Evolutionary conservation across 2,329 filamentous ascomycete species (phyloP).

Genomic region (Aspergillus novofumigatus): DNA sequence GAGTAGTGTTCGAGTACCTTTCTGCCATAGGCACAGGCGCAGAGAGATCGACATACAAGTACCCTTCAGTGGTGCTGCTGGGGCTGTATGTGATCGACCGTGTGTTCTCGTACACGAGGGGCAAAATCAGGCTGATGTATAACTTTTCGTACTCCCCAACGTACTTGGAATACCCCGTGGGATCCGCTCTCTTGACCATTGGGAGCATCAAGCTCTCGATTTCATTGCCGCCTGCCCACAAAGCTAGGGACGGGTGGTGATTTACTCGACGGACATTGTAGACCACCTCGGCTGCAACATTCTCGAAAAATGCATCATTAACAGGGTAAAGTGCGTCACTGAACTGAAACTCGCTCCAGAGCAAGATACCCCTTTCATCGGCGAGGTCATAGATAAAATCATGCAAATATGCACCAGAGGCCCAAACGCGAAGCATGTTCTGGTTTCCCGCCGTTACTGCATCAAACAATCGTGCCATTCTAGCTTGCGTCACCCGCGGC

Average conservation of each 20-base stretch:
- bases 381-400: conserved; percentile 62
- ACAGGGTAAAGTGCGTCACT: conserved; percentile 58
- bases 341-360: conserved; percentile 63
- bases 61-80: conserved; percentile 58
- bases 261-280: conserved; percentile 61
- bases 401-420: conserved; percentile 56
- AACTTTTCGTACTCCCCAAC: conserved; percentile 55
- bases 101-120: conserved; percentile 55
- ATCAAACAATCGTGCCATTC: conserved; percentile 52
- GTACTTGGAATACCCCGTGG: conserved; percentile 42
- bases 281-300: conserved; percentile 52
- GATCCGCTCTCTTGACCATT: conserved; percentile 41
- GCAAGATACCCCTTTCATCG: conserved; percentile 56
- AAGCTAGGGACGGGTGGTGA: conserved; percentile 54
- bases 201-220: conserved; percentile 54
- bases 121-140: conserved; percentile 53
- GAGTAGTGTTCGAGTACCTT: conserved; percentile 52
- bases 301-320: conserved; percentile 51
- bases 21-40: conserved; percentile 51
- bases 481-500: conserved; percentile 53
- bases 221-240: conserved; percentile 58
- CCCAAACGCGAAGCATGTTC: conserved; percentile 63
- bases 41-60: conserved; percentile 51
- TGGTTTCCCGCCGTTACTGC: conserved; percentile 56
- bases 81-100: conserved; percentile 59